Evolutionary conservation across 495 filamentous ascomycete species (phyloP), one percentile per base, ranked within the genome.

Genomic region (Xylaria longipes): DNA sequence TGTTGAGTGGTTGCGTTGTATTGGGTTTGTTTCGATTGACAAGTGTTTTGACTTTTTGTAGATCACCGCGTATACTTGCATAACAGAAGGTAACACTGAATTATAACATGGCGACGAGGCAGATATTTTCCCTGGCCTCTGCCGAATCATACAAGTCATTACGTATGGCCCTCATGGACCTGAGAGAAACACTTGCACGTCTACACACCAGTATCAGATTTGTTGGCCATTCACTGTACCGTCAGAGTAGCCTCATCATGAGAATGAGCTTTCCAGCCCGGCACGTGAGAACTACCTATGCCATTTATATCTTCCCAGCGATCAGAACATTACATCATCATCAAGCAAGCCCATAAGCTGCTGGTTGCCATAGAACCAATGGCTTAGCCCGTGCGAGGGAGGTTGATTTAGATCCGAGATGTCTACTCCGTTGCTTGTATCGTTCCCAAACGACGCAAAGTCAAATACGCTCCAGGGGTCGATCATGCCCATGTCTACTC

Each of bases 311-410:
- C 0, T 43, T 43, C 22, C 37, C 20, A 50, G 14, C 20, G 22
- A 41, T 68, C 22, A 72, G 33, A 72, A 58, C 65, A 63, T 61
- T 17, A 71, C 37, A 65, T 77, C 74, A 31, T 74, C 74, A 31
- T 73, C 71, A 37, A 79, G 70, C 35, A 79, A 72, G 27, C 68
- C 61, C 76, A 79, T 78, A 20, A 78, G 70, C 45, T 73, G 66
- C 68, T 79, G 77, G 48, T 71, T 78, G 20, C 66, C 70, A 54
- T 73, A 67, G 50, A 61, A 79, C 77, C 77, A 79, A 66, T 76
- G 74, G 58, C 68, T 48, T 12, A 78, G 58, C 12, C 57, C 77
- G 17, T 52, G 43, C 20, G 27, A 69, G 45, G 46, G 25, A 58
- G 45, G 52, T 54, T 69, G 65, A 22, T 50, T 20, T 14, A 68